phyloP scores from a whole-genome alignment of 2,329 filamentous ascomycete genomes.

The Alternaria viburni region DNA sequence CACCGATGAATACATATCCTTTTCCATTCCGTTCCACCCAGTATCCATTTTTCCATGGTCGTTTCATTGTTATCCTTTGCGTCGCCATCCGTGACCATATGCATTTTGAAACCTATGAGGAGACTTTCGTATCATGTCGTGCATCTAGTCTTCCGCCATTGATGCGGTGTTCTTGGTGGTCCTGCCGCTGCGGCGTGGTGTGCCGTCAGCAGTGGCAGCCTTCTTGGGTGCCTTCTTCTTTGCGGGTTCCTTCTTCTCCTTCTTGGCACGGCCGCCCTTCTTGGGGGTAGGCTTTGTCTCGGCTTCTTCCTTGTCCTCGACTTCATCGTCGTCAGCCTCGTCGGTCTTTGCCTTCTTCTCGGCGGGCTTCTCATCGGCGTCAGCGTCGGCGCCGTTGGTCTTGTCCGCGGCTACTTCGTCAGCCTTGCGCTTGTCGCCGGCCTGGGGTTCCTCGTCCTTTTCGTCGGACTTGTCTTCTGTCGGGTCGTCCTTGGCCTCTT shows the following conservation, averaged over 20 bases:
- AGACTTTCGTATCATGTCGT: not conserved
- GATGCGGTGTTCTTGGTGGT: slow-evolving; percentile 15
- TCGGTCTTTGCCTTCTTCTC: slow-evolving; percentile 37
- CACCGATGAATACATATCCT: not conserved
- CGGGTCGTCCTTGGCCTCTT: slow-evolving; percentile 36
- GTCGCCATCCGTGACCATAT: not conserved
- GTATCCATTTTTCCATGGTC: slow-evolving; percentile 1
- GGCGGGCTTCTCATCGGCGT: slow-evolving; percentile 8
- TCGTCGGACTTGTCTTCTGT: slow-evolving; percentile 6
- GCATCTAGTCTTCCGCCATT: not conserved
- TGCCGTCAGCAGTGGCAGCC: slow-evolving; percentile 56
- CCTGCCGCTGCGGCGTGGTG: slow-evolving; percentile 55
- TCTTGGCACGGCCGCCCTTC: slow-evolving; percentile 50
- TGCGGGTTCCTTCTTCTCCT: slow-evolving; percentile 49
- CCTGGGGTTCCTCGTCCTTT: slow-evolving; percentile 27
- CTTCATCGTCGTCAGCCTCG: slow-evolving; percentile 34
- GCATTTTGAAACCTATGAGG: not conserved
- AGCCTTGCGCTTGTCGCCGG: slow-evolving; percentile 45
- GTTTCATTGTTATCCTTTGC: not conserved
- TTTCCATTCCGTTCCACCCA: not conserved
- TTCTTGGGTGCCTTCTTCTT: slow-evolving; percentile 56
- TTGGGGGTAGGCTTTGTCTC: slow-evolving; percentile 37
- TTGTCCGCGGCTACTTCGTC: slow-evolving; percentile 29
- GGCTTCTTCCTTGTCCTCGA: slow-evolving; percentile 28
- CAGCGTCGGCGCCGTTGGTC: slow-evolving; percentile 22